Evolutionary conservation across 192 early-diverging fungal species (phyloP), one percentile per base, ranked within the genome.

Genomic region (Podila verticillata): DNA sequence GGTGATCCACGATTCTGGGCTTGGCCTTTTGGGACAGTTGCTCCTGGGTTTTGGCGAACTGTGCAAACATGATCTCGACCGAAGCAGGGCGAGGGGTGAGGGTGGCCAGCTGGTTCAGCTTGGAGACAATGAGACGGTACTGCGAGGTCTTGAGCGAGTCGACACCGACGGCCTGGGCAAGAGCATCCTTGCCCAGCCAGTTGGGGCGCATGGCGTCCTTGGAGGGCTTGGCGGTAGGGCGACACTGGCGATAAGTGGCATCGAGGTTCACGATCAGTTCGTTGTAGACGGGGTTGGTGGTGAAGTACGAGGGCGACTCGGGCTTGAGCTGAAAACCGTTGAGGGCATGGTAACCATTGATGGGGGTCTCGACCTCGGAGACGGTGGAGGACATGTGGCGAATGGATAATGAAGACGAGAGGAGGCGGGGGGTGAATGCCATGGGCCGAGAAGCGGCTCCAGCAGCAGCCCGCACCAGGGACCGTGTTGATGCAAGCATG

Each of bases 221-320:
- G 36, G 72, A 68, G 6, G 63, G 61, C 19, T 68, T 68, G 34
- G 69, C 48, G 48, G 58, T 2, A 19, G 77, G 77, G 5, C 77
- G 77, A 54, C 61, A 74, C 65, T 85, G 81, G 22, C 65, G 54
- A 30, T 82, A 72, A 15, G 92, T 79, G 5, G 75, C 72, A 74
- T 94, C 92, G 24, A 96, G 64, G 3, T 87, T 86, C 34, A 92
- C 89, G 10, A 97, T 63, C n/a, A 92, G 77, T 35, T 92, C 88
- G 75, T 91, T 91, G 86, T 93, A 96, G 48, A 84, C 83, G 51
- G 91, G 91, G 84, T 95, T 95, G 0, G 92, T 91, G 34, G 95
- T 96, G 72, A 98, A 98, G 84, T 96, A 98, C 10, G 95, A 93
- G 0, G 92, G 81, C 12, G 93, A 91, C 31, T 75, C 81, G 19